A percentile compares a stretch with the other conserved stretches of the same genome.
Conservation (phyloP, 2,329 filamentous ascomycete genomes). For the Trichophyton mentagrophytes region DNA sequence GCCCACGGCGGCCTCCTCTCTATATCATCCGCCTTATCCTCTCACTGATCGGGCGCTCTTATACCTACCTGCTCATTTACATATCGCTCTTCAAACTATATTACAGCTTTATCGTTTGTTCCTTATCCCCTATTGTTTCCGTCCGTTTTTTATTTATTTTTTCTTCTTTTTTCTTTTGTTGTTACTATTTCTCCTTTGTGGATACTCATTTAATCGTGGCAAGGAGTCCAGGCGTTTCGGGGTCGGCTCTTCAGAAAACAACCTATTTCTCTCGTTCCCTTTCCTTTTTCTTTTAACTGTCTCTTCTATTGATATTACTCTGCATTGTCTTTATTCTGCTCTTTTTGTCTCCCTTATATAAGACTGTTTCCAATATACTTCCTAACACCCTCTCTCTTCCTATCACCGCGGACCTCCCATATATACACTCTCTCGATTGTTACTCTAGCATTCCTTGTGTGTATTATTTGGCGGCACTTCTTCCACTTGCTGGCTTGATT, state of each 20-base stretch:
- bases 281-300: not conserved
- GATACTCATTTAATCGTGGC: not conserved
- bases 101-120: not conserved
- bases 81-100: not conserved
- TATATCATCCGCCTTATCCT: not conserved
- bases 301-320: not conserved
- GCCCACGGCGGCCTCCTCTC: not conserved
- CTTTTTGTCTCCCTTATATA: not conserved
- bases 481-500: not conserved
- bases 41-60: not conserved
- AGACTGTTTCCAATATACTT: constrained; percentile 2
- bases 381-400: not conserved
- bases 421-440: not conserved
- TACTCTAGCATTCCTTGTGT: not conserved
- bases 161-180: not conserved
- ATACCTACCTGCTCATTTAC: too few relatives aligned
- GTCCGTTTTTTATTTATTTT: not conserved
- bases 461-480: not conserved
- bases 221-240: constrained; percentile 3
- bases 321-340: not conserved
- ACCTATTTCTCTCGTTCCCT: constrained; percentile 1
- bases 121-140: not conserved
- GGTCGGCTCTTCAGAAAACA: not conserved
- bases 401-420: constrained; percentile 7
- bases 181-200: not conserved